phyloP scores from a whole-genome alignment of 2,329 filamentous ascomycete species.

The Fusarium sp. region DNA sequence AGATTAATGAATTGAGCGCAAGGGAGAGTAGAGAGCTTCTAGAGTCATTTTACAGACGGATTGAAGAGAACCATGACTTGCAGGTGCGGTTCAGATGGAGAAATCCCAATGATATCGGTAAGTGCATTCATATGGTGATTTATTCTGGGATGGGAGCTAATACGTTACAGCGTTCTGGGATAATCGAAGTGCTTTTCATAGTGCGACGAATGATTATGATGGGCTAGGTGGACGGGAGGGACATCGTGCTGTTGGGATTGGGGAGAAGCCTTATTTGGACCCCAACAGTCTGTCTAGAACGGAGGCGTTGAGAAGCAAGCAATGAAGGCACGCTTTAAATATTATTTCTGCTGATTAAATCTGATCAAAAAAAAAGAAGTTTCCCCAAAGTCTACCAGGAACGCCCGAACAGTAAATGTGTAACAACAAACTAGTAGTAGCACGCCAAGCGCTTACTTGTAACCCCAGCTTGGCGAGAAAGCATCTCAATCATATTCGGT shows the following conservation, averaged over 20 bases:
- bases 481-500: constrained; percentile 1
- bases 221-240: constrained; percentile 62
- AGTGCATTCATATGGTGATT: neutral
- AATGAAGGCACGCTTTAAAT: neutral
- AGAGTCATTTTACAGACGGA: constrained; percentile 54
- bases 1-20: constrained; percentile 57
- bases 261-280: constrained; percentile 66
- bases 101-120: constrained; percentile 54
- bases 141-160: neutral
- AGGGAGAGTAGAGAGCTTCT: constrained; percentile 57
- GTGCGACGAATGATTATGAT: constrained; percentile 68
- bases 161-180: constrained; percentile 65
- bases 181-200: constrained; percentile 68
- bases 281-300: constrained; percentile 59
- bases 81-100: constrained; percentile 60
- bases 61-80: constrained; percentile 61
- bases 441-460: neutral
- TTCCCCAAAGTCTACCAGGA: no score
- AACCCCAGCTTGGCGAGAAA: neutral
- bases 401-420: no score
- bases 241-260: constrained; percentile 65
- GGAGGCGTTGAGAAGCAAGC: neutral
- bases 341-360: neutral
- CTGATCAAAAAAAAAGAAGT: neutral
- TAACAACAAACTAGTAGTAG: neutral